Percentiles rank a stretch among this genome's conserved stretches.
Evolutionary conservation across 1,139 yeast species (phyloP).

Genomic region (Diutina scorzettiae): DNA sequence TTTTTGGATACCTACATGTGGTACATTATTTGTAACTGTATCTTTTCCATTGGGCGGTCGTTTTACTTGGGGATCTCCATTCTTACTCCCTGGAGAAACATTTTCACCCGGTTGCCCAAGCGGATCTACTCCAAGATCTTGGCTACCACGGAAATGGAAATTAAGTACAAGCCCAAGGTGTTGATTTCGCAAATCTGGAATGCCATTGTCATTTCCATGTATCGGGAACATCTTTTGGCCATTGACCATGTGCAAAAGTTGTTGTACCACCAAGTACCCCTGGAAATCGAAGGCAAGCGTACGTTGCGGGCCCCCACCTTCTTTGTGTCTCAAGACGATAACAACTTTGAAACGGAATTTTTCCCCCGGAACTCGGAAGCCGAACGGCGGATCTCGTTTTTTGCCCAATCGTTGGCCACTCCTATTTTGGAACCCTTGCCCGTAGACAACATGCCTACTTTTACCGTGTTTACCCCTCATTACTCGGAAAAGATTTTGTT

Average conservation of each 20-base stretch:
- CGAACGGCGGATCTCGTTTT: conserved; percentile 97
- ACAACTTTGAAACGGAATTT: conserved; percentile 86
- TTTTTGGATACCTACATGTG: conserved; percentile 98
- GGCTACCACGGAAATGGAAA: conserved; percentile 98
- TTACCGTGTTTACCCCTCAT: conserved; percentile 95
- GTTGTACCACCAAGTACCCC: conserved; percentile 94
- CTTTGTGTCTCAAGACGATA: conserved; percentile 96
- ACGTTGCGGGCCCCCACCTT: conserved; percentile 97
- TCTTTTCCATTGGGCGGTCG: conserved; percentile 93
- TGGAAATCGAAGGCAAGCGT: conserved; percentile 95
- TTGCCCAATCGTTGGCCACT: conserved; percentile 96
- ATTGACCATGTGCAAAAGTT: conserved; percentile 97
- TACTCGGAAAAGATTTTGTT: conserved; percentile 93
- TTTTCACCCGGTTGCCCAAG: conserved; percentile 94
- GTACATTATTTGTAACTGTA: conserved; percentile 92
- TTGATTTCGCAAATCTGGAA: conserved; percentile 98
- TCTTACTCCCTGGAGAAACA: conserved; percentile 98
- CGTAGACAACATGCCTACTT: conserved; percentile 98
- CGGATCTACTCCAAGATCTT: conserved; percentile 94
- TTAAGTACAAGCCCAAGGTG: conserved; percentile 96
- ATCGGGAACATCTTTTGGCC: conserved; percentile 94
- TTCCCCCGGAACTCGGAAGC: conserved; percentile 97
- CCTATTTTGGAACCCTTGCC: conserved; percentile 98
- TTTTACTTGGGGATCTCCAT: conserved; percentile 97
- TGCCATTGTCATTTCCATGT: conserved; percentile 95